Conservation (phyloP, 805 yeast genomes). For the Nakazawaea laoshanensis region DNA sequence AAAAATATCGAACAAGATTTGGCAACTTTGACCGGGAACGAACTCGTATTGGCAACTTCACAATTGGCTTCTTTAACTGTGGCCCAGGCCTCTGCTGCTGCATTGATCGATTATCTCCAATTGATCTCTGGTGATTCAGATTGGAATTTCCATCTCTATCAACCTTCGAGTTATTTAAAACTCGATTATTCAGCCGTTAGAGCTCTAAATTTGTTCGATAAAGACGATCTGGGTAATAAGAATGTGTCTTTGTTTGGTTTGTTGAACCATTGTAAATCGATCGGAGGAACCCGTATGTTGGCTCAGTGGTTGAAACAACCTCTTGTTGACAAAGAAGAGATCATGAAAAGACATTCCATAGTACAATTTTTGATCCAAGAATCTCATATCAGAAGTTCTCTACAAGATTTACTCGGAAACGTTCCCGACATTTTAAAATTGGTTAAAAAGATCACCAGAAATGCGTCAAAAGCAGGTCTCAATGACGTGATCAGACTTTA, state of each 20-base stretch:
- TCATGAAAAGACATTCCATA: conserved; percentile 60
- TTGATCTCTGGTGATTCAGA: conserved; percentile 49
- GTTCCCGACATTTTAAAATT: conserved; percentile 82
- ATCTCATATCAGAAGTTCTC: conserved; percentile 50
- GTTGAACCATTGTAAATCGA: conserved; percentile 79
- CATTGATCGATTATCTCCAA: conserved; percentile 61
- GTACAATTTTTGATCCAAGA: conserved; percentile 73
- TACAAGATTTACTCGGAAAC: conserved; percentile 56
- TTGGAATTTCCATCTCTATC: conserved; percentile 55
- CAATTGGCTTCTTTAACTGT: conserved; percentile 39
- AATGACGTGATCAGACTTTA: conserved; percentile 89
- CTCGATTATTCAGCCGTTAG: conserved; percentile 85
- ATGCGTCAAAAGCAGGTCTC: conserved; percentile 44
- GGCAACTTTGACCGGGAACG: conserved; percentile 55
- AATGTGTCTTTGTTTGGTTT: conserved; percentile 65
- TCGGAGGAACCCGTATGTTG: conserved; percentile 80
- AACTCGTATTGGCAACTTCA: conserved; percentile 44
- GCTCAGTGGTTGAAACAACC: conserved; percentile 98
- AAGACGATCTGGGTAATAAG: conserved; percentile 33
- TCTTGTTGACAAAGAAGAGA: conserved; percentile 52
- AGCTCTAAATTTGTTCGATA: conserved; percentile 72
- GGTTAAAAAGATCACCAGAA: conserved; percentile 50
- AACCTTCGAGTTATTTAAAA: conserved; percentile 75
- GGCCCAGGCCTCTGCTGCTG: conserved; percentile 58
- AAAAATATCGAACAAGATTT: conserved; percentile 76